Evolutionary conservation across 1,284 basidiomycete species (phyloP).

Genomic region (Fomitiporia mediterranea): DNA sequence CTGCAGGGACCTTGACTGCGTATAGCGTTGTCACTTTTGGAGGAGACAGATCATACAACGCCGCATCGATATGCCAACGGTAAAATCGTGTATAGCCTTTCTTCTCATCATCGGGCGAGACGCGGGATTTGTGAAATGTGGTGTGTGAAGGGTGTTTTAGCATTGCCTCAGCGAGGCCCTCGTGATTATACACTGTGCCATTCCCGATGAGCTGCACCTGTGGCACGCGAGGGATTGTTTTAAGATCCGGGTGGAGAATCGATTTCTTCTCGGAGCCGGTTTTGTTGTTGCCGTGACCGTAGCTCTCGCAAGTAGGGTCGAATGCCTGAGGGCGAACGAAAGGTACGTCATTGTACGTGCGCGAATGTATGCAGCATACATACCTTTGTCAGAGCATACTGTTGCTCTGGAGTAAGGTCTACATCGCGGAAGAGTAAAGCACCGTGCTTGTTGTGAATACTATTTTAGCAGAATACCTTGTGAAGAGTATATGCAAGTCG

Average conservation of each 20-base stretch:
- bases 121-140: conserved; percentile 84
- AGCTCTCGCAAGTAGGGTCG: conserved; percentile 66
- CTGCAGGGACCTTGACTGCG: conserved; percentile 70
- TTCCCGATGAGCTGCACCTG: conserved; percentile 88
- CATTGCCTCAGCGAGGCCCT: conserved; percentile 66
- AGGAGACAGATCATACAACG: conserved; percentile 82
- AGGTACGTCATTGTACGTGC: background rate
- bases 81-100: conserved; percentile 82
- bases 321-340: too few species aligned
- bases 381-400: conserved; percentile 80
- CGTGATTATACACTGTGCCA: conserved; percentile 67
- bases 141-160: conserved; percentile 81
- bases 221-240: conserved; percentile 80
- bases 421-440: conserved; percentile 71
- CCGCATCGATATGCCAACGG: conserved; percentile 93
- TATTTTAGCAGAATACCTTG: background rate
- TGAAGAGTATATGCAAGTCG: background rate
- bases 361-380: conserved; percentile 19
- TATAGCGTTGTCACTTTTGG: conserved; percentile 89
- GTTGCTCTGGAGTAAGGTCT: conserved; percentile 72
- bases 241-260: conserved; percentile 79
- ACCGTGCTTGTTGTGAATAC: conserved; percentile 47
- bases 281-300: conserved; percentile 84
- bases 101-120: conserved; percentile 73
- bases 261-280: conserved; percentile 67